Conservation (phyloP, 2,329 filamentous ascomycete species). For the Amauroascus niger region DNA sequence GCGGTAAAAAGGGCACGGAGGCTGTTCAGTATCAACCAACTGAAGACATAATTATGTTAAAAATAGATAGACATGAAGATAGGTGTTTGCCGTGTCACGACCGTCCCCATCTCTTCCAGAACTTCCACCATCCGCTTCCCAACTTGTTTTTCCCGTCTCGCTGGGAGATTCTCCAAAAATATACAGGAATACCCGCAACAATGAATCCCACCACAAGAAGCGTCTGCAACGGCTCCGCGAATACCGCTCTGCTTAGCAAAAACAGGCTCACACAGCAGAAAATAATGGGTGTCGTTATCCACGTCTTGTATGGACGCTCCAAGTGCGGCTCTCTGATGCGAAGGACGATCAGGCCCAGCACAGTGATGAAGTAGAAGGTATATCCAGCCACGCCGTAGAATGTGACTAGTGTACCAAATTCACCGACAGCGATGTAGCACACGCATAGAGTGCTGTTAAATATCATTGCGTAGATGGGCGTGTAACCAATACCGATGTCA, state of each 20-base stretch:
- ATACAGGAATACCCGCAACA: conserved; percentile 71
- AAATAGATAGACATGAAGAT: not conserved
- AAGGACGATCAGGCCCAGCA: conserved; percentile 83
- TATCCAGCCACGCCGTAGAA: conserved; percentile 98
- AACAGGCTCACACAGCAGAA: conserved; percentile 98
- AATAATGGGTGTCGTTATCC: conserved; percentile 94
- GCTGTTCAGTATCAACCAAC: too few relatives aligned
- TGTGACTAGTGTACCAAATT: conserved; percentile 83
- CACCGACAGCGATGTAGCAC: conserved; percentile 72
- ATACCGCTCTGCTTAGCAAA: conserved; percentile 74
- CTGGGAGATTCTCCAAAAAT: conserved; percentile 72
- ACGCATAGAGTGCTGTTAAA: conserved; percentile 68
- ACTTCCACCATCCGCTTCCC: conserved; percentile 31
- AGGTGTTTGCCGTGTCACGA: not conserved
- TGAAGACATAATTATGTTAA: too few relatives aligned
- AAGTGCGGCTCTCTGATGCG: conserved; percentile 77
- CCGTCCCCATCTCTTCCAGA: conserved; percentile 30
- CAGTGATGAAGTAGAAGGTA: conserved; percentile 92
- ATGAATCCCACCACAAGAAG: conserved; percentile 79
- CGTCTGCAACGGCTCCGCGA: conserved; percentile 84
- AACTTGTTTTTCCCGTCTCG: conserved; percentile 41
- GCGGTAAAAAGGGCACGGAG: too few relatives aligned
- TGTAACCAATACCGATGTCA: conserved; percentile 73
- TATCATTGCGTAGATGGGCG: conserved; percentile 81
- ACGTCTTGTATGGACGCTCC: conserved; percentile 85